Evolutionary conservation across 441 rosid genomes (phyloP).

Genomic region (Mallotus japonicus): DNA sequence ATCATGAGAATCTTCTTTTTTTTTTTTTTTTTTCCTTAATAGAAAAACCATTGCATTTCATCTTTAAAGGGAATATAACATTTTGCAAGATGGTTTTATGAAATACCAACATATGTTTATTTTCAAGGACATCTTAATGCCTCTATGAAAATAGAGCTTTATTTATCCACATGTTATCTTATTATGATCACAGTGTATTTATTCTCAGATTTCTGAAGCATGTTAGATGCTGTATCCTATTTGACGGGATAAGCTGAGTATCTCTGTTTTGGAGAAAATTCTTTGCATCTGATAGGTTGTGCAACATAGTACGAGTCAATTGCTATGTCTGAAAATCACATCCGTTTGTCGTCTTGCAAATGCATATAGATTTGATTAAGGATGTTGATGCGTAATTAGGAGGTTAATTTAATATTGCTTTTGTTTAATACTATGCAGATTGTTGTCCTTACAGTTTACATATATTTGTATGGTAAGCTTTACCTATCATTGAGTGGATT

Average conservation of each 20-base stretch:
- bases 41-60: not conserved
- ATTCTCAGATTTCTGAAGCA: not conserved
- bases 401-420: conserved; percentile 14
- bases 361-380: not conserved
- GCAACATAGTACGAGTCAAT: not conserved
- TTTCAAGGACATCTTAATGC: not conserved
- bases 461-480: too few relatives aligned
- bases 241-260: not conserved
- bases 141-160: not conserved
- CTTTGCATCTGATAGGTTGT: not conserved
- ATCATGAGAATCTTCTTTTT: not conserved
- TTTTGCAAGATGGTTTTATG: not conserved
- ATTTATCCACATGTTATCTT: not conserved
- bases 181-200: not conserved
- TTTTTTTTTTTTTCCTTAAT: not conserved
- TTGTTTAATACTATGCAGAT: conserved; percentile 31
- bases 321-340: not conserved
- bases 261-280: not conserved
- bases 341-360: not conserved
- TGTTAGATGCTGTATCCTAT: not conserved
- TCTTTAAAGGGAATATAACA: not conserved
- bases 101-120: not conserved
- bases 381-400: not conserved
- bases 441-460: too few relatives aligned
- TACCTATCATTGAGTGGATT: too few relatives aligned